A percentile compares a stretch with the other conserved stretches of the same genome.
Evolutionary conservation across 2,329 filamentous ascomycete species (phyloP).

Genomic region (Clonostachys sp.): DNA sequence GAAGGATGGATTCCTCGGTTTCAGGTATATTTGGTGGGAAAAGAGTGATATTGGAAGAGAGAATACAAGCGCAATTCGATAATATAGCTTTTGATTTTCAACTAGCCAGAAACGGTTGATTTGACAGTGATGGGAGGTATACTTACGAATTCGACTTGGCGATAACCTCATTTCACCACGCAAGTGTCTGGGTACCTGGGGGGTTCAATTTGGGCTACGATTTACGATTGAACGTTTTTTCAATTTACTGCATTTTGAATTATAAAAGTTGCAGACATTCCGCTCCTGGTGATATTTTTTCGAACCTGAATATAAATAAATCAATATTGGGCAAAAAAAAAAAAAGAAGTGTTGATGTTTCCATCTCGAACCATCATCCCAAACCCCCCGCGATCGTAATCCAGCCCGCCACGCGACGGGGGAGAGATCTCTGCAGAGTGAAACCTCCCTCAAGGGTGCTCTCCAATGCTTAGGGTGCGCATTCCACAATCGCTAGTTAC

Average conservation of each 20-base stretch:
- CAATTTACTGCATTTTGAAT: background rate
- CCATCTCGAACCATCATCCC: slow-evolving; percentile 46
- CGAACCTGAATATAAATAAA: background rate
- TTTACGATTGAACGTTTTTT: background rate
- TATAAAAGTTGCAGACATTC: background rate
- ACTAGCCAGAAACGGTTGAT: background rate
- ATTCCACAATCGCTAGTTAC: slow-evolving; percentile 61
- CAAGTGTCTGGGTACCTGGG: background rate
- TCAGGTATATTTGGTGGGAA: background rate
- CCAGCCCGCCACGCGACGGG: slow-evolving; percentile 67
- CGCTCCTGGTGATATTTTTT: background rate
- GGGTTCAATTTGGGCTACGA: background rate
- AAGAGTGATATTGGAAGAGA: background rate
- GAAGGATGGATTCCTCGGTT: slow-evolving; percentile 3
- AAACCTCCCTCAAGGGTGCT: slow-evolving; percentile 66
- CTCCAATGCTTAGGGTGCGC: slow-evolving; percentile 61
- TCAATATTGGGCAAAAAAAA: slow-evolving; percentile 18
- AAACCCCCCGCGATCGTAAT: slow-evolving; percentile 61
- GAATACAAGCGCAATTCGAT: too few relatives aligned
- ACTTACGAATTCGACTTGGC: slow-evolving; percentile 1
- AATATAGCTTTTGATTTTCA: too few relatives aligned
- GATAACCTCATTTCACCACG: slow-evolving; percentile 6
- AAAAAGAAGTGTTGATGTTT: slow-evolving; percentile 41
- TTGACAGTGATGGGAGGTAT: background rate
- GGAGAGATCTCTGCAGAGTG: slow-evolving; percentile 69